These are phyloP conservation scores for Microsporum ferrugineum DNA, from an alignment of 2,329 filamentous ascomycete species.

Conservation along the genomic window DNA sequence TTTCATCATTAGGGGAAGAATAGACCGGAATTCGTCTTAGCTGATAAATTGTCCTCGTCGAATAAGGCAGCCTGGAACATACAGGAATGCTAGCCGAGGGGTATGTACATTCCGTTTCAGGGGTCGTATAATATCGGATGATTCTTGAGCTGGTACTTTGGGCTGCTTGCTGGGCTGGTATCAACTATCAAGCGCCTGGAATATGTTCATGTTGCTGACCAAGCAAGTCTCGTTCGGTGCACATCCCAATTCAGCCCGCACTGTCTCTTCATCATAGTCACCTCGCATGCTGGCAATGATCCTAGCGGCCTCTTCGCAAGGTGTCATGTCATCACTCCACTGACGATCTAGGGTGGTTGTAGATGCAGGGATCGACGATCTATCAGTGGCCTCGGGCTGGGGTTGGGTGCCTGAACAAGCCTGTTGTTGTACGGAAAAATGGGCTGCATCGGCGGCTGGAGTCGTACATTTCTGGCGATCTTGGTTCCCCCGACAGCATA, in stretches of 20 bases:
- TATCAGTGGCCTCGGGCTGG: not conserved
- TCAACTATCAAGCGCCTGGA: constrained; percentile 14
- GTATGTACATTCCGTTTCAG: not conserved
- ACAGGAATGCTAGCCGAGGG: no score
- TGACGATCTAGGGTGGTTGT: not conserved
- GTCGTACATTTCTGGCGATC: not conserved
- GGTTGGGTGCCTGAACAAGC: not conserved
- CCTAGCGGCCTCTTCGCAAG: constrained; percentile 16
- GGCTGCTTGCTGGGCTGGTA: not conserved
- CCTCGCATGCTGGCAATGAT: constrained; percentile 18
- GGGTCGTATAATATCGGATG: not conserved
- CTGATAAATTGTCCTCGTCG: no score
- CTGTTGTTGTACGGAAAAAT: not conserved
- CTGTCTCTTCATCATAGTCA: constrained; percentile 8
- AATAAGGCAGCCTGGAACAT: no score
- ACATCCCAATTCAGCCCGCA: constrained; percentile 16
- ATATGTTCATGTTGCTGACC: constrained; percentile 16
- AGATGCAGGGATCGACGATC: not conserved
- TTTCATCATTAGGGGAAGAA: no score
- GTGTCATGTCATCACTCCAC: constrained; percentile 6
- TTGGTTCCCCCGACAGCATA: not conserved
- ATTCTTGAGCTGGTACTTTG: not conserved
- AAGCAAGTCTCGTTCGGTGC: constrained; percentile 10
- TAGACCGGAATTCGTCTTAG: no score
- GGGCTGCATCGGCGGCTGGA: not conserved